A percentile compares a stretch with the other conserved stretches of the same genome.
phyloP scores from a whole-genome alignment of 257 asterid species.

The Thymus mandschuricus region DNA sequence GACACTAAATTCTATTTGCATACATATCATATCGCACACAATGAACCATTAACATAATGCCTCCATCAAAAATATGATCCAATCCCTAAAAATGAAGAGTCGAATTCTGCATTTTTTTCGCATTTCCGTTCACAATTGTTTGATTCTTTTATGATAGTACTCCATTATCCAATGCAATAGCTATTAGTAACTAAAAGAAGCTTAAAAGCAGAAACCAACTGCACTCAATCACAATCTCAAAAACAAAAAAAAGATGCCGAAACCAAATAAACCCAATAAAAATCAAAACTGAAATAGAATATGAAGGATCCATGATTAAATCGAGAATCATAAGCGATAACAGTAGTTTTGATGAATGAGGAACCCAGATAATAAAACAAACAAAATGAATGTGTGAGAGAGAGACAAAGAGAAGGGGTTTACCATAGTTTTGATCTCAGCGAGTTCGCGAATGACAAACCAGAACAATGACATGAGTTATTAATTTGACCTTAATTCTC shows the following conservation, averaged over 20 bases:
- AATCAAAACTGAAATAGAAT: background rate
- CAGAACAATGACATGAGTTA: slow-evolving; percentile 40
- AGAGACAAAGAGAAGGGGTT: slow-evolving; percentile 21
- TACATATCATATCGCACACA: slow-evolving; percentile 13
- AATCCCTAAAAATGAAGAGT: background rate
- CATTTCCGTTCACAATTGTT: background rate
- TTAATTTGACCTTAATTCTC: too few species aligned
- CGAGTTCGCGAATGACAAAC: slow-evolving; percentile 36
- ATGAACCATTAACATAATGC: slow-evolving; percentile 6
- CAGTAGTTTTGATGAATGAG: background rate
- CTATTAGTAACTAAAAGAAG: background rate
- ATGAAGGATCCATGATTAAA: background rate
- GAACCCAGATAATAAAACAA: background rate
- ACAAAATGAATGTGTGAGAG: background rate
- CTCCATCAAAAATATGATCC: background rate
- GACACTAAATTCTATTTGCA: background rate
- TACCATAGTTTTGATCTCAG: slow-evolving; percentile 43
- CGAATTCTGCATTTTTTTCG: background rate
- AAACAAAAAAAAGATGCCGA: background rate
- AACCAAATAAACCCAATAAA: background rate
- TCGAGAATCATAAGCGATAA: background rate
- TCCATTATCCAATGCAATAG: background rate
- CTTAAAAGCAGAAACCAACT: background rate
- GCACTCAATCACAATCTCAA: background rate
- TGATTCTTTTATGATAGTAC: background rate